Evolutionary conservation across 2,329 filamentous ascomycete species (phyloP), one percentile per base, ranked within the genome.

Genomic region (Penicillium sp.): DNA sequence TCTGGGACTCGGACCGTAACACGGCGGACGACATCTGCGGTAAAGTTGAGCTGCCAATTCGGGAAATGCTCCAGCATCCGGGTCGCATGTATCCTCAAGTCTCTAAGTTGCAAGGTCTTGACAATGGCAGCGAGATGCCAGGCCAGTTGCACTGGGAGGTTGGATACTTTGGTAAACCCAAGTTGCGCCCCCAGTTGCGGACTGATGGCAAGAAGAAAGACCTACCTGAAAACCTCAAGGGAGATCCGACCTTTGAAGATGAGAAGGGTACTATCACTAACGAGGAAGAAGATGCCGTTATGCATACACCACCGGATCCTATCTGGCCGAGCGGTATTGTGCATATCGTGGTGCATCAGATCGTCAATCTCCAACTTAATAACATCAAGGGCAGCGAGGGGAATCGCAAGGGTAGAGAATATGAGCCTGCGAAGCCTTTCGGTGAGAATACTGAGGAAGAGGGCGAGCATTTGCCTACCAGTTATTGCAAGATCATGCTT

Each of bases 81-180:
- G 92, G 93, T 38, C 91, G 91, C 72, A 96, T 97, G 91, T 96
- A 93, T 70, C 90, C 91, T 5, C 92, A 97, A 69, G 85, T 91
- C 8, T 97, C 93, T 0, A 93, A 89, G 69, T 86, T 98, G 1
- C 83, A 86, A 30, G 94, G 94, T 12, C 88, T 96, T 80, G 90
- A 95, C 70, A 89, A 91, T 24, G 92, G 90, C 13, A 94, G 88
- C 68, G 86, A 86, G 54, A 98, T 98, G 93, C 95, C 95, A 0
- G 94, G 95, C 30, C 89, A 97, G 73, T 84, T 99, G 42, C 89
- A 96, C 73, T 98, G 94, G 94, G 94, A 97, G 76, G 92, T 98
- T 51, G 95, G 94, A 7, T 98, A 91, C 80, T 98, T 97, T 70
- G 89, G 89, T 69, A 97, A 97, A 80, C 92, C 93, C 0, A 88